Evolutionary conservation across 202 grass and related monocot genomes (phyloP).

Genomic region (Bolboschoenoplectus hybrid): DNA sequence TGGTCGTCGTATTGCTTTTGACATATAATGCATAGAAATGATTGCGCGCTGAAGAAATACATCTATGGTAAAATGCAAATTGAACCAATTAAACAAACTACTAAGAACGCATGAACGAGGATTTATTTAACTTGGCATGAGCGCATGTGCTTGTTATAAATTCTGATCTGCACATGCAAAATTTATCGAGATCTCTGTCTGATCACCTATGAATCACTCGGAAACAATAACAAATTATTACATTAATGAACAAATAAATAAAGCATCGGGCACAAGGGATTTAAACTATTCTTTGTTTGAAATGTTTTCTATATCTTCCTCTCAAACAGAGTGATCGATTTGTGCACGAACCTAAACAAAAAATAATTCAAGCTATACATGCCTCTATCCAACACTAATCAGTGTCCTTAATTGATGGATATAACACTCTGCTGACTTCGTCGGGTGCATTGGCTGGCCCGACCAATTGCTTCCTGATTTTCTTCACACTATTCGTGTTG

Average conservation of each 20-base stretch:
- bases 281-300: neutral
- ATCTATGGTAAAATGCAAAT: neutral
- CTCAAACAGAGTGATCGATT: neutral
- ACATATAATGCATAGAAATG: neutral
- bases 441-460: conserved; percentile 57
- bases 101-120: neutral
- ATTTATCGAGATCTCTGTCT: neutral
- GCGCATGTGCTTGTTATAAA: neutral
- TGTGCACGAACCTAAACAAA: conserved; percentile 3
- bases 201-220: neutral
- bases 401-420: conserved; percentile 57
- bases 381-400: conserved; percentile 32
- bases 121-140: neutral
- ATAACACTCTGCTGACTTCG: conserved; percentile 55
- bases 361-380: conserved; percentile 9
- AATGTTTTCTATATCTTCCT: neutral
- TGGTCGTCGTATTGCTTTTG: neutral
- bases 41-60: neutral
- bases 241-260: conserved; percentile 10
- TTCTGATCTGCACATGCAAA: neutral
- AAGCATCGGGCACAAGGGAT: neutral
- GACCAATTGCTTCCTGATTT: conserved; percentile 56
- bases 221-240: conserved; percentile 13
- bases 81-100: neutral
- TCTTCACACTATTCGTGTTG: conserved; percentile 53